Base-by-base conservation (phyloP, 768 basidiomycete genomes). In the Gelatoporia subvermispora region DNA sequence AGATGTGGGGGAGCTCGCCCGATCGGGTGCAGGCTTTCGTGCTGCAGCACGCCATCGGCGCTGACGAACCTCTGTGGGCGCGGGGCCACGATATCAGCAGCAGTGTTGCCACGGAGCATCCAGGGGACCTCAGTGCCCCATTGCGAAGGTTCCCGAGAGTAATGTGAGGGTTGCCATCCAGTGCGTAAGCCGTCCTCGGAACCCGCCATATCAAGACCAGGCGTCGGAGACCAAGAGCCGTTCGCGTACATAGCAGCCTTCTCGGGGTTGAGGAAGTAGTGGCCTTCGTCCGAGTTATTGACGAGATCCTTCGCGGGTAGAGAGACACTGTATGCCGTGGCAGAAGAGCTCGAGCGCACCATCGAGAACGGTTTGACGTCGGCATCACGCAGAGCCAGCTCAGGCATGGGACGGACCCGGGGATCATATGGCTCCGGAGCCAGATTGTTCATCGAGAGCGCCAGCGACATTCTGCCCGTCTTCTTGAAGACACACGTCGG, bases 401-500 rank as follows among this genome's bases (percentile, higher is more conserved):
- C 17, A 2, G 34, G n/a, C n/a, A 8, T 23, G 13, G 36, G 28
- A 10, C 9, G 39, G 4, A 3, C 11, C n/a, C 20, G 21, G 3
- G 16, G 13, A 7, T 37, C 18, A 8, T n/a, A 40, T 9, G 17
- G 13, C 4, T 20, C 23, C 13, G 8, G 35, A 3, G 34, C 47
- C 13, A 10, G 22, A 18, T n/a, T 13, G 17, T 21, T 35, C 18
- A 49, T 34, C 5, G 48, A 21, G 4, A 42, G 18, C 34, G 34
- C 43, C 3, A 58, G 41, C 2, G 52, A 57, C 2, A 61, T 56
- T 36, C 65, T 60, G 38, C 70, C 70, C 45, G 67, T 68, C 52
- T 72, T 64, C 64, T 74, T 73, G 44, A 63, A 69, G 50, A 65
- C 74, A 57, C 90, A 92, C 8, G 86, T 85, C 13, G 88, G 90